Evolutionary conservation across 257 asterid genomes (phyloP).

Genomic region (Ilex aquifolium): DNA sequence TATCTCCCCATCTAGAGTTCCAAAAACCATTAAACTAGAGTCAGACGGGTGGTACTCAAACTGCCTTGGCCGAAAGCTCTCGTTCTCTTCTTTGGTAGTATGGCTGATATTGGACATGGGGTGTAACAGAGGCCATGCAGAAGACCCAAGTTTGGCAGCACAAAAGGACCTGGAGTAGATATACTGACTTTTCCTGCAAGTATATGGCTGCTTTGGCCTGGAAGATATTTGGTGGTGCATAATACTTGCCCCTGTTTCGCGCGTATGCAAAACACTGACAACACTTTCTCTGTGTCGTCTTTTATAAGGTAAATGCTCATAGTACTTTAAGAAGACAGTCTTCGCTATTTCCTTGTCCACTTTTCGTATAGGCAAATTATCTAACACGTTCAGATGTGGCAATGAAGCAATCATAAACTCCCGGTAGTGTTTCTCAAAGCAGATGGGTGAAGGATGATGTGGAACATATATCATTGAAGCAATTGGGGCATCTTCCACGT

Average conservation of each 20-base stretch:
- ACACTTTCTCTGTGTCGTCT: constrained; percentile 52
- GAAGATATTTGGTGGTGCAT: constrained; percentile 28
- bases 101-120: constrained; percentile 49
- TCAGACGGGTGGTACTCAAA: constrained; percentile 94
- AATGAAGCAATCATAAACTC: constrained; percentile 78
- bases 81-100: constrained; percentile 49
- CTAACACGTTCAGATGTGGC: constrained; percentile 61
- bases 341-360: constrained; percentile 61
- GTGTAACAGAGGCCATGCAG: constrained; percentile 66
- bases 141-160: constrained; percentile 84
- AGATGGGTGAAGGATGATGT: constrained; percentile 72
- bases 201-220: constrained; percentile 22
- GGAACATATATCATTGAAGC: constrained; percentile 42
- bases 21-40: constrained; percentile 88
- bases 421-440: constrained; percentile 80
- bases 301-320: constrained; percentile 75
- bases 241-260: constrained; percentile 57
- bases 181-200: constrained; percentile 42
- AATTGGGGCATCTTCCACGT: constrained; percentile 18
- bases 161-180: constrained; percentile 74
- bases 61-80: constrained; percentile 80
- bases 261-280: constrained; percentile 55
- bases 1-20: constrained; percentile 91
- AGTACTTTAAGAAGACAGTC: constrained; percentile 39
- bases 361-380: constrained; percentile 57